A percentile compares a stretch with the other conserved stretches of the same genome.
phyloP scores from a whole-genome alignment of 306 rosid species.

The Coriaria nepalensis region DNA sequence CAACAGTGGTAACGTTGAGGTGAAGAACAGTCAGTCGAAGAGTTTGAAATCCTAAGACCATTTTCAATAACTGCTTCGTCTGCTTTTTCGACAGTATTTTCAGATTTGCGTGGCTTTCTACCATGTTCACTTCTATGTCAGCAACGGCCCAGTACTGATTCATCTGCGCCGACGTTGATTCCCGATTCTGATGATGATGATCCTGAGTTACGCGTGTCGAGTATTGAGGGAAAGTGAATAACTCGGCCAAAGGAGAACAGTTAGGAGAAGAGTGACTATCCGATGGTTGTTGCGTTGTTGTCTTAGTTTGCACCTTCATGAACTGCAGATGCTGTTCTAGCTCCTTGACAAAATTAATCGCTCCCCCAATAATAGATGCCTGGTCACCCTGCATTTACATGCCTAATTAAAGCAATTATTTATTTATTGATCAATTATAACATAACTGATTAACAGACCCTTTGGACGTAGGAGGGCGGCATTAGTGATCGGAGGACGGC shows the following conservation, averaged over 20 bases:
- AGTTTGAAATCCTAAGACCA: constrained; percentile 48
- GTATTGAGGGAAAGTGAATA: constrained; percentile 78
- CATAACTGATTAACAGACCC: constrained; percentile 31
- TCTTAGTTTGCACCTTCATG: constrained; percentile 32
- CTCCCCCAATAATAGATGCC: constrained; percentile 90
- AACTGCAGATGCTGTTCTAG: constrained; percentile 60
- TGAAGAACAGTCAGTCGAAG: constrained; percentile 63
- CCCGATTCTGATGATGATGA: constrained; percentile 1
- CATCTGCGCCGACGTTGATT: constrained; percentile 6
- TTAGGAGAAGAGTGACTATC: not conserved
- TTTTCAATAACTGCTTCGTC: constrained; percentile 39
- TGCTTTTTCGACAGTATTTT: constrained; percentile 54
- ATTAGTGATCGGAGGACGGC: constrained; percentile 62
- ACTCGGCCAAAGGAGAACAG: constrained; percentile 37
- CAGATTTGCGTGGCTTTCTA: constrained; percentile 72
- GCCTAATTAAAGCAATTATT: too few species aligned
- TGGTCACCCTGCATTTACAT: constrained; percentile 61
- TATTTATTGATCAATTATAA: not conserved
- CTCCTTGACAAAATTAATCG: constrained; percentile 87
- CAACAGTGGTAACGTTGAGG: constrained; percentile 52
- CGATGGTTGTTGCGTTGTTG: constrained; percentile 7
- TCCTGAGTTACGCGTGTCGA: constrained; percentile 29
- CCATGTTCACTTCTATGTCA: constrained; percentile 83
- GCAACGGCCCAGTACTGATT: constrained; percentile 27
- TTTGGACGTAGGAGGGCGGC: constrained; percentile 84